Evolutionary conservation across 2,329 filamentous ascomycete species (phyloP), one percentile per base, ranked within the genome.

Genomic region (Diaporthe destruens): DNA sequence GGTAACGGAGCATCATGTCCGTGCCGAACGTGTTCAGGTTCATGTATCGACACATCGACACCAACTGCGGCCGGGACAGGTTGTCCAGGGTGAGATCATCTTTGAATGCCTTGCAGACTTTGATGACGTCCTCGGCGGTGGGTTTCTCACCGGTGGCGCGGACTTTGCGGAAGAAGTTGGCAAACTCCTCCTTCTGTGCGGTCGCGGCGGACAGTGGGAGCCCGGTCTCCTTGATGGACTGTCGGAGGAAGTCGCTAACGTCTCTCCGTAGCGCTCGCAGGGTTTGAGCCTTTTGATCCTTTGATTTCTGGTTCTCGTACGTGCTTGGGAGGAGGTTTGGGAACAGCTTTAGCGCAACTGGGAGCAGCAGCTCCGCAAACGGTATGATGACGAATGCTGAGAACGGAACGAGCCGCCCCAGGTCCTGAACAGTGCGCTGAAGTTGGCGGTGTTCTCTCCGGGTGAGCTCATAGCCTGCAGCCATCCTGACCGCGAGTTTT

Each of bases 41-140:
- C 92, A 99, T 95, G 86, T 99, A 99, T 74, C 94, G 93, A 88
- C 96, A 98, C 89, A 98, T 99, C 71, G 93, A 97, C 39, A 99
- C 96, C 67, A 99, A 87, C 84, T 99, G 96, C 20, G 96, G 96
- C 75, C 96, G 90, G 23, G 95, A 98, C 76, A 99, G 86, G 84
- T 99, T 99, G 90, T 99, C 96, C 42, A 99, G 88, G 0, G 96
- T 99, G 78, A 99, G 82, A 82, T 99, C 96, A 81, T 99, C 96
- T 82, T 96, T 97, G 90, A 99, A 99, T 76, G 97, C 93, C 88
- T 98, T 97, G 91, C 96, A 98, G 75, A 99, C 96, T 84, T 96
- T 98, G 87, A 99, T 97, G 75, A 99, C 94, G 80, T 99, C 96
- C 76, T 95, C 89, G 69, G 91, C 89, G 6, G 94, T 96, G 0